Base-by-base conservation (phyloP, 495 filamentous ascomycete species). In the Usnea hakonensis region DNA sequence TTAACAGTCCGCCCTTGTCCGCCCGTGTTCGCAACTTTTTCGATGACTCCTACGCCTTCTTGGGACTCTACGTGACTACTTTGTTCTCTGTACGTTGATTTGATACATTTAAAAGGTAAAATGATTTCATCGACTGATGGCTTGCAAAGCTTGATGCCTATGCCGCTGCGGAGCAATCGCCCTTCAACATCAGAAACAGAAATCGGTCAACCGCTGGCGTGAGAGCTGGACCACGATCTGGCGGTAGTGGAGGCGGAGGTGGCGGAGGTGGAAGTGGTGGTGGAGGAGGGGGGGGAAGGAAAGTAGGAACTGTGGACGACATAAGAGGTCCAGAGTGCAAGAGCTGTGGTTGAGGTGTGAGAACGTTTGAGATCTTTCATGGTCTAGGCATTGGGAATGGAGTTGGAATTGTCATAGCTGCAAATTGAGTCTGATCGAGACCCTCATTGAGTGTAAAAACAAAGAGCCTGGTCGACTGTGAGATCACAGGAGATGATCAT, bases 221-320 rank as follows among this genome's bases (percentile, higher is more conserved):
- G 41, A 41, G 44, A 35, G 32, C 52, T 40, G 58, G 55, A 30
- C 46, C 58, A 21, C 58, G 59, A 30, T 26, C 26, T 6, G 32
- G 43, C 11, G 65, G 65, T 26, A 64, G 68, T 28, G 58, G 68
- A 32, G 68, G 67, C 5, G 66, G 61, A 8, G 56, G 68, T 41
- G 68, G 68, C 3, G 65, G 69, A 30, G 66, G 62, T 6, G 55
- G 57, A 14, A 62, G 57, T 32, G 61, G 61, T 26, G 60, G 62
- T 19, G 67, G 67, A 5, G 58, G 62, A 7, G 64, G 64, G 17
- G 61, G 61, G 16, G 68, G 68, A 21, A 71, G 40, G 59, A 71
- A 68, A 52, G 26, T 70, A 13, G 69, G 69, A 21, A 70, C 63
- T 40, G 66, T 71, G 41, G 69, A 71, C 61, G 69, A 71, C 64